Evolutionary conservation across 2,329 filamentous ascomycete genomes (phyloP).

Genomic region (Aureobasidium vineae): DNA sequence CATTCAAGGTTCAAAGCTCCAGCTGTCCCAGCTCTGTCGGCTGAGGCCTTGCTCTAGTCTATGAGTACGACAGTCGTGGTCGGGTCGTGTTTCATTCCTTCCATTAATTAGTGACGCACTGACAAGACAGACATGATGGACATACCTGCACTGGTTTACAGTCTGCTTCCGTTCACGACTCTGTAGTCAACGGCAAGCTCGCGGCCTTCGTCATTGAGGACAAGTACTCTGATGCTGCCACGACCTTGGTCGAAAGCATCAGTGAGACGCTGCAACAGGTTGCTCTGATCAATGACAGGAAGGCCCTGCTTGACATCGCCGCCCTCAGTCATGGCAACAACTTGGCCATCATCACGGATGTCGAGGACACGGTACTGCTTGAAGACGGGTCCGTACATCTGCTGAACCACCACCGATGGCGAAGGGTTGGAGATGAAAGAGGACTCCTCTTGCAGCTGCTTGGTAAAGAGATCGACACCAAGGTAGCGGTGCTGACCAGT

Average conservation of each 20-base stretch:
- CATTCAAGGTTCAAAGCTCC: not conserved
- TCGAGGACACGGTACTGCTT: conserved; percentile 99
- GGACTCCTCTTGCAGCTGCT: conserved; percentile 98
- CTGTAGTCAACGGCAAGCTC: conserved; percentile 99
- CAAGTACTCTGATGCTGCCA: conserved; percentile 89
- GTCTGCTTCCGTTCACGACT: conserved; percentile 78
- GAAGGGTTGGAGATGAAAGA: conserved; percentile 96
- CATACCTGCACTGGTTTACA: conserved; percentile 46
- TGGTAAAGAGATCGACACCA: conserved; percentile 99
- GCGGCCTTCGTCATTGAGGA: conserved; percentile 87
- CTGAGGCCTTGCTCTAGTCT: not conserved
- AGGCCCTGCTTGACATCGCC: conserved; percentile 97
- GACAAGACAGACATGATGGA: not conserved
- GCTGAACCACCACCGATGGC: conserved; percentile 96
- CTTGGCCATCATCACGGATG: conserved; percentile 75
- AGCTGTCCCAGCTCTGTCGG: not conserved
- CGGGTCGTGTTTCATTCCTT: not conserved
- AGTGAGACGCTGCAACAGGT: conserved; percentile 75
- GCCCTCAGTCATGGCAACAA: conserved; percentile 98
- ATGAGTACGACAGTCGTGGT: not conserved
- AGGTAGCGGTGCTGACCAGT: conserved; percentile 99
- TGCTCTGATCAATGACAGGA: conserved; percentile 91
- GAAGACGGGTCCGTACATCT: conserved; percentile 98
- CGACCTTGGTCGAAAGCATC: conserved; percentile 87
- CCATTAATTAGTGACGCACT: not conserved